Evolutionary conservation across 208 protist species (phyloP), one percentile per base, ranked within the genome.

Genomic region (Leishmania amazonensis): DNA sequence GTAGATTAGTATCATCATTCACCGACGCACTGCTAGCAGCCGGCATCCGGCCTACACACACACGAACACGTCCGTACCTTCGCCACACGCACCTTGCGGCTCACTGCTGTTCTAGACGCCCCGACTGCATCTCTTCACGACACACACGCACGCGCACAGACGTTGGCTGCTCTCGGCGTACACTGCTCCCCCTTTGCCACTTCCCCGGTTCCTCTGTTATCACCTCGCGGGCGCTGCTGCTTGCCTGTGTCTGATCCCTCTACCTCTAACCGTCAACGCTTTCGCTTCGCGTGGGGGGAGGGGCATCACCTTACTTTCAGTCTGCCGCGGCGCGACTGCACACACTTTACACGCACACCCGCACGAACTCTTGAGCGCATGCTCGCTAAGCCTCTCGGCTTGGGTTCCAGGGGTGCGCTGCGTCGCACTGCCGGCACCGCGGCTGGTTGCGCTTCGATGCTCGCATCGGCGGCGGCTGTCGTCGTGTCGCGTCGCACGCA

Each of bases 401-500:
- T 74, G 70, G 19, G 45, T 28, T 53, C 45, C 24, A 0, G 8
- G 9, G 24, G 40, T 4, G 40, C 40, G 70, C 70, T 53, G 70
- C 70, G 70, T 21, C 70, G 45, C 53, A 64, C 75, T 49, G 38
- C 60, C 45, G 57, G 28, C 65, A n/a, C 60, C 2, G 45, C 62
- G 31, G 31, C 62, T 70, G 54, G 21, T 38, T 9, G 19, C 38
- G 17, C 42, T 54, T 74, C 45, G 45, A 35, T 49, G 68, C 68
- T 54, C 24, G 5, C 42, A 35, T 74, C 45, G 70, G 42, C 70
- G 45, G 64, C 62, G 76, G 5, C 60, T 5, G 11, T 81, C 17
- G 28, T 17, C 1, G 82, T 70, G 73, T 57, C 78, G 17, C 77
- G 71, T 47, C 73, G 82, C 15, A 11, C 58, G 9, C 72, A 81